Evolutionary conservation across 164 flowering plant genomes (phyloP).

Genomic region (Chloranthus sessilifolius): DNA sequence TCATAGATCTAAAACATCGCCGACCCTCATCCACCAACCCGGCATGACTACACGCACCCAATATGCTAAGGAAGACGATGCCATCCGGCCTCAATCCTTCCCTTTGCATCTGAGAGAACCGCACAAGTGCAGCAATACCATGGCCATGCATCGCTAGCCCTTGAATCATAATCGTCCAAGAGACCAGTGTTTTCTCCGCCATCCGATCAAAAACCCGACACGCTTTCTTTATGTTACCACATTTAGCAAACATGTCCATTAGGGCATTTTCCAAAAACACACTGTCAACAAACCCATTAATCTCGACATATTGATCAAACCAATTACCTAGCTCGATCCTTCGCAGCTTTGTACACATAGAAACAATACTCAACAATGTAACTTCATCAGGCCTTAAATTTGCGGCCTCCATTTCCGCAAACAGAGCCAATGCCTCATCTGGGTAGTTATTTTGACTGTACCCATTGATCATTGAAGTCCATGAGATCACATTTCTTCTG

Average conservation of each 20-base stretch:
- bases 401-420: slow-evolving; percentile 27
- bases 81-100: slow-evolving; percentile 32
- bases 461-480: slow-evolving; percentile 37
- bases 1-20: slow-evolving; percentile 28
- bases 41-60: slow-evolving; percentile 36
- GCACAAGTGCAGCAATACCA: slow-evolving; percentile 25
- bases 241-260: slow-evolving; percentile 42
- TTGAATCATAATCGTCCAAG: slow-evolving; percentile 37
- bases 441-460: slow-evolving; percentile 15
- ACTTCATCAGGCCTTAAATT: slow-evolving; percentile 29
- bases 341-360: slow-evolving; percentile 31
- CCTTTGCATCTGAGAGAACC: slow-evolving; percentile 37
- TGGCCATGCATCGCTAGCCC: slow-evolving; percentile 37
- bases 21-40: slow-evolving; percentile 38
- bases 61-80: slow-evolving; percentile 25
- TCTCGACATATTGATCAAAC: slow-evolving; percentile 21
- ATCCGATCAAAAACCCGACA: slow-evolving; percentile 29
- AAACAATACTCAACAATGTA: slow-evolving; percentile 26
- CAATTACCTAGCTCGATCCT: slow-evolving; percentile 21
- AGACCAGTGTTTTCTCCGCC: slow-evolving; percentile 23
- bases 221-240: slow-evolving; percentile 30
- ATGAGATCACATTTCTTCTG: slow-evolving; percentile 26
- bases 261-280: slow-evolving; percentile 27
- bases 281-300: slow-evolving; percentile 6
- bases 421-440: slow-evolving; percentile 22